phyloP scores from a whole-genome alignment of 108 stramenopile species.

The Fragilaria radians region DNA sequence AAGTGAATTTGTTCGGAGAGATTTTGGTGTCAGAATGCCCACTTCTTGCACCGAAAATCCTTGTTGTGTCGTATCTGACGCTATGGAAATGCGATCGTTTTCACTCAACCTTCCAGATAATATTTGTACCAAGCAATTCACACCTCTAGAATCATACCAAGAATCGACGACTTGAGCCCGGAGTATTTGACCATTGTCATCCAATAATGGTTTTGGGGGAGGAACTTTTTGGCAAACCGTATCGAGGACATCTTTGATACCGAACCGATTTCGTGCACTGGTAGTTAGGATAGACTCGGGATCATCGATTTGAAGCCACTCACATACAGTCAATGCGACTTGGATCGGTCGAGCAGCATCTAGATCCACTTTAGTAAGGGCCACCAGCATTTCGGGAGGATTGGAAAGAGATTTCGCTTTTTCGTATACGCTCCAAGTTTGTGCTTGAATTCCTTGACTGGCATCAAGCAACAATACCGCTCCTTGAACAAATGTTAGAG shows the following conservation, averaged over 20 bases:
- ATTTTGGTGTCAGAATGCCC: slow-evolving; percentile 84
- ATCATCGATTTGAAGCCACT: slow-evolving; percentile 70
- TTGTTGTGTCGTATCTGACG: slow-evolving; percentile 8
- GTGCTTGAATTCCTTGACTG: slow-evolving; percentile 96
- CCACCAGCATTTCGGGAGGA: slow-evolving; percentile 58
- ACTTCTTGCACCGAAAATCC: slow-evolving; percentile 77
- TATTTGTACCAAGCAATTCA: slow-evolving; percentile 49
- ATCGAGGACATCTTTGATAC: slow-evolving; percentile 63
- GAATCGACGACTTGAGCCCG: slow-evolving; percentile 94
- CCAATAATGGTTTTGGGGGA: slow-evolving; percentile 46
- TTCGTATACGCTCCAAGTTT: slow-evolving; percentile 94
- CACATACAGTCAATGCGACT: slow-evolving; percentile 77
- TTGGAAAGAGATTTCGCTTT: slow-evolving; percentile 71
- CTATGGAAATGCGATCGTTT: slow-evolving; percentile 49
- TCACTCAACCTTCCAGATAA: slow-evolving; percentile 43
- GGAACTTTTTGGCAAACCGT: slow-evolving; percentile 65
- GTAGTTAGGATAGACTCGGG: slow-evolving; percentile 85
- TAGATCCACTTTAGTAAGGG: slow-evolving; percentile 95
- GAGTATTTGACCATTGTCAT: slow-evolving; percentile 45
- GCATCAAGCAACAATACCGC: slow-evolving; percentile 90
- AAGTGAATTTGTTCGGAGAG: slow-evolving; percentile 51
- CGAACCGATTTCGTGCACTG: slow-evolving; percentile 78
- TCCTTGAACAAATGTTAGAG: slow-evolving; percentile 92
- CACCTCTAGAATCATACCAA: slow-evolving; percentile 90
- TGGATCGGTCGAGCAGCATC: slow-evolving; percentile 79